Evolutionary conservation across 768 basidiomycete genomes (phyloP), one percentile per base, ranked within the genome.

Genomic region (Xerocomellus intermedius): DNA sequence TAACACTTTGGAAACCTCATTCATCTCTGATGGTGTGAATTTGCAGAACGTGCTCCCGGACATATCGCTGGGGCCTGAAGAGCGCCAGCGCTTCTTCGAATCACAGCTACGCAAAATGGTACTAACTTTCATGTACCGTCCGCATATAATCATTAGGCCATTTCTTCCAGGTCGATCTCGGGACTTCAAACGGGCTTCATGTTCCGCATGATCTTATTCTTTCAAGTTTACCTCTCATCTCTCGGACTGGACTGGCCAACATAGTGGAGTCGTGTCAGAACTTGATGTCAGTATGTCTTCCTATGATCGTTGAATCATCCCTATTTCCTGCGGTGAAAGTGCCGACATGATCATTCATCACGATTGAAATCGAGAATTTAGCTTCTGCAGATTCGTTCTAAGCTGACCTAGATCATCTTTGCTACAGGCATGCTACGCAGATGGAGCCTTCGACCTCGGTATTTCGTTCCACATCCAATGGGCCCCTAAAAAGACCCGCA

Each of bases 81-180:
- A 60, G 13, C 5, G 42, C 10, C 49, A 58, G 32, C 46, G 13
- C 4, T 48, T 54, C 12, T 58, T 54, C 3, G 59, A 54, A 30
- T 8, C 1, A 3, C 45, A 7, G 1, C 33, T 58, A 4, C 49
- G 30, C 8, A 7, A 42, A 41, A 5, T 55, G 42, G 56, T 54
- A 54, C 8, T 36, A n/a, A 13, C 8, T 37, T 35, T 28, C 24
- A 19, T 39, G 9, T 5, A 17, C 14, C 13, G 2, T 17, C 7
- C 22, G 5, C 14, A 10, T 17, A 17, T 19, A 16, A 0, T 33
- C 10, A 8, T 14, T 17, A 28, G 17, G 19, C 2, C 28, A 8
- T 41, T 19, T 41, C 2, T 26, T 14, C 9, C 42, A 56, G 50
- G 2, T 52, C 8, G 37, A 35, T 22, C 49, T 55, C 0, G 54